Percentiles rank a stretch among this genome's conserved stretches.
Evolutionary conservation across 352 stramenopile species (phyloP).

Genomic region (Phytophthora brassicae): DNA sequence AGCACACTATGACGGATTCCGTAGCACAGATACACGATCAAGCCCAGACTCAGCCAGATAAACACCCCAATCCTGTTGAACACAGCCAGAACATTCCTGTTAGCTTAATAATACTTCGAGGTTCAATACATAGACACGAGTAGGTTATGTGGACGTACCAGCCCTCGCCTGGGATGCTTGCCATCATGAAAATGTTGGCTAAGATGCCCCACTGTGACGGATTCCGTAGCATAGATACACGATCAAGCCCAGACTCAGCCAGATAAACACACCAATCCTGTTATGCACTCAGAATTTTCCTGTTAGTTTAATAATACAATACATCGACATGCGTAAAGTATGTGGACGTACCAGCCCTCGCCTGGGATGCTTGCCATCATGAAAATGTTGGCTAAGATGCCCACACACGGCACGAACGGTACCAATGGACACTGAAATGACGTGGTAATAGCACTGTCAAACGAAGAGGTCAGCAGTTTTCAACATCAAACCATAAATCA

Average conservation of each 20-base stretch:
- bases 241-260: slow-evolving; percentile 58
- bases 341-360: slow-evolving; percentile 49
- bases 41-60: slow-evolving; percentile 66
- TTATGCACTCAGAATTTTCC: too few relatives aligned
- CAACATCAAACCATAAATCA: neutral
- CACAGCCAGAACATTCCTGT: too few relatives aligned
- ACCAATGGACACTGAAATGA: slow-evolving; percentile 68
- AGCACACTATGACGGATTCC: slow-evolving; percentile 79
- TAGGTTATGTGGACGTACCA: slow-evolving; percentile 40
- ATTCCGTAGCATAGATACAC: slow-evolving; percentile 84
- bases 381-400: slow-evolving; percentile 68
- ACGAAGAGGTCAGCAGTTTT: neutral
- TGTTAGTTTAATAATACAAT: too few relatives aligned
- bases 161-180: slow-evolving; percentile 49
- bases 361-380: slow-evolving; percentile 63
- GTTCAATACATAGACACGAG: neutral
- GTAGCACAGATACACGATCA: slow-evolving; percentile 77
- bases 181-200: slow-evolving; percentile 78
- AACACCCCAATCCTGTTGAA: slow-evolving; percentile 61
- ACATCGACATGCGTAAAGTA: neutral
- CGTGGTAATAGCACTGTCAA: slow-evolving; percentile 25
- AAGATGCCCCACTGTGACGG: slow-evolving; percentile 74
- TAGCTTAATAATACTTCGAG: too few relatives aligned
- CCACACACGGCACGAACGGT: slow-evolving; percentile 55
- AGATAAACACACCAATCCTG: slow-evolving; percentile 78